Evolutionary conservation across 2,329 filamentous ascomycete genomes (phyloP), one percentile per base, ranked within the genome.

Genomic region (Nemania sp.): DNA sequence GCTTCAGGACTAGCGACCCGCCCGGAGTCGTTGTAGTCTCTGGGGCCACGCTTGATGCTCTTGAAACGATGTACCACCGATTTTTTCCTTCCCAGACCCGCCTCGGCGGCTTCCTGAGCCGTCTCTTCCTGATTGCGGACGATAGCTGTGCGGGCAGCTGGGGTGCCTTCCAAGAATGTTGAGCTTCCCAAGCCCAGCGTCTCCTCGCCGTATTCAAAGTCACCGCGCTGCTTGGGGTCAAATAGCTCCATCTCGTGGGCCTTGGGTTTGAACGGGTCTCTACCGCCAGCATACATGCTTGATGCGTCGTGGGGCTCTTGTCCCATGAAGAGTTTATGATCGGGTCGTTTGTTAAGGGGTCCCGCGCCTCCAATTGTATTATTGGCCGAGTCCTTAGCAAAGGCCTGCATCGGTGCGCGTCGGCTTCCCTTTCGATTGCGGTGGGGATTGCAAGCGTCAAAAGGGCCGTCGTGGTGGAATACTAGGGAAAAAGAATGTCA

Each of bases 401-500:
- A 99, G 2, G 94, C 94, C 70, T 96, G 87, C 91, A 99, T 97
- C 0, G 94, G 94, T 6, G 94, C 91, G 49, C 89, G 86, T 56
- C 86, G 84, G 66, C 88, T 86, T 64, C 86, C 90, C 68, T 89
- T 89, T 53, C 90, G 86, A 72, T 97, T 99, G 61, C 94, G 90
- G 70, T 96, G 89, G 4, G 94, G 91, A 71, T 96, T 96, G 70
- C 94, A 90, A 17, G 94, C 94, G 72, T 99, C 94, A 66, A 97
- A 99, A 4, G 94, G 94, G 1, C 94, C 94, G 67, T 97, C 94
- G 68, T 99, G 94, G 67, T 99, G 94, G 74, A 97, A 96, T 63
- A 96, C 91, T 96, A 39, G 11, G 12, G 20, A 6, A 39, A 17
- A 6, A 17, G 15, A 55, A 6, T 51, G 56, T 59, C 44, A 50